Evolutionary conservation across 2,329 filamentous ascomycete species (phyloP).

Genomic region (Myriosclerotinia duriaeana): DNA sequence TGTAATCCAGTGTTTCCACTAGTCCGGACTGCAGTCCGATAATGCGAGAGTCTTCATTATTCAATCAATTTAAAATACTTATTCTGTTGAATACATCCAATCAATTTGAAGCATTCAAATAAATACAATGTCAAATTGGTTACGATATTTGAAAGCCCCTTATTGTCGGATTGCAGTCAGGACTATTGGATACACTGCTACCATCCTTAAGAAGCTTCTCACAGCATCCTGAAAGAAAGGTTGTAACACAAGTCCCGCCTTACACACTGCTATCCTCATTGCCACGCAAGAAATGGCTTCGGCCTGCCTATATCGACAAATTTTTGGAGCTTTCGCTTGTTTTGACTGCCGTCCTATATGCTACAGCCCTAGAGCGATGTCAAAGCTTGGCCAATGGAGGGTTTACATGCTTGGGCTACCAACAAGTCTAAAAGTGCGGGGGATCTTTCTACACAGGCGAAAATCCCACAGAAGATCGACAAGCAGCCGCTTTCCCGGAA

Average conservation of each 20-base stretch:
- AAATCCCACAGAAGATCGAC: not conserved
- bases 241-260: not conserved
- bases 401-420: not conserved
- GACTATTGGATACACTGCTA: too few species aligned
- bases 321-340: not conserved
- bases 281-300: not conserved
- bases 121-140: too few species aligned
- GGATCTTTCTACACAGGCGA: not conserved
- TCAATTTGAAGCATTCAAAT: too few species aligned
- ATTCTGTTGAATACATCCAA: too few species aligned
- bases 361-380: not conserved
- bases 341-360: not conserved
- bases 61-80: too few species aligned
- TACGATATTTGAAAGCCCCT: too few species aligned
- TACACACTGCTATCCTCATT: not conserved
- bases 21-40: too few species aligned
- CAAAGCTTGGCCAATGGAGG: not conserved
- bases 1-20: not conserved
- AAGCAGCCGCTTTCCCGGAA: not conserved
- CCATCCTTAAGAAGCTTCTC: not conserved
- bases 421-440: not conserved
- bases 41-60: too few species aligned
- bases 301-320: too few species aligned
- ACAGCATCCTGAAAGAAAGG: not conserved
- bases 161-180: too few species aligned